Conservation (phyloP, 2,329 filamentous ascomycete genomes). For the Diaporthe citriasiana region DNA sequence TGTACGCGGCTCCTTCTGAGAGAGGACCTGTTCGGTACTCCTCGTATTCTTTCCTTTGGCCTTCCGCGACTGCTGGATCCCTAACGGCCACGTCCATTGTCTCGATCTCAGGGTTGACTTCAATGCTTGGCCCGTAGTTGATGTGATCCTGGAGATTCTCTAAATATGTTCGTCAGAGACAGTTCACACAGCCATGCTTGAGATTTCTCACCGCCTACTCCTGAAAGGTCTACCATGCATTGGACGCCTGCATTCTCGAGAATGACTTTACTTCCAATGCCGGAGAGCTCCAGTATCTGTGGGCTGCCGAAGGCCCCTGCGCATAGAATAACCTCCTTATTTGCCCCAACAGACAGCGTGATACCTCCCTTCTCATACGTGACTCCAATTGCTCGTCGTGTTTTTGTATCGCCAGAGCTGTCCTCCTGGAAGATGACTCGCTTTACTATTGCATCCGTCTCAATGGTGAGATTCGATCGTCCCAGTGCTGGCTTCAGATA, state of each 20-base stretch:
- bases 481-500: not conserved
- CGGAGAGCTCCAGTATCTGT: constrained; percentile 2
- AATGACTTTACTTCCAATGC: not conserved
- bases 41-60: not conserved
- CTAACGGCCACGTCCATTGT: not conserved
- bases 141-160: constrained; percentile 21
- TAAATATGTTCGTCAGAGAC: not conserved
- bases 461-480: constrained; percentile 7
- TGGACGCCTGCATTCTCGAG: not conserved
- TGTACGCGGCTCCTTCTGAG: constrained; percentile 3
- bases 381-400: constrained; percentile 1
- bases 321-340: not conserved
- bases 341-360: not conserved
- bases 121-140: constrained; percentile 21
- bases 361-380: constrained; percentile 12
- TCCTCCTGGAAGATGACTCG: not conserved
- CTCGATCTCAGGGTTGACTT: constrained; percentile 5
- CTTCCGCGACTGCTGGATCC: not conserved
- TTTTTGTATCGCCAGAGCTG: not conserved
- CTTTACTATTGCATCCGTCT: not conserved
- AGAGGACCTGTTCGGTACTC: not conserved
- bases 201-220: constrained; percentile 2
- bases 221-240: constrained; percentile 3
- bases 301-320: constrained; percentile 8
- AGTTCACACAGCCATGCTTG: not conserved